A percentile compares a stretch with the other conserved stretches of the same genome.
phyloP scores from a whole-genome alignment of 2,329 filamentous ascomycete species.

The Fusarium agapanthi region DNA sequence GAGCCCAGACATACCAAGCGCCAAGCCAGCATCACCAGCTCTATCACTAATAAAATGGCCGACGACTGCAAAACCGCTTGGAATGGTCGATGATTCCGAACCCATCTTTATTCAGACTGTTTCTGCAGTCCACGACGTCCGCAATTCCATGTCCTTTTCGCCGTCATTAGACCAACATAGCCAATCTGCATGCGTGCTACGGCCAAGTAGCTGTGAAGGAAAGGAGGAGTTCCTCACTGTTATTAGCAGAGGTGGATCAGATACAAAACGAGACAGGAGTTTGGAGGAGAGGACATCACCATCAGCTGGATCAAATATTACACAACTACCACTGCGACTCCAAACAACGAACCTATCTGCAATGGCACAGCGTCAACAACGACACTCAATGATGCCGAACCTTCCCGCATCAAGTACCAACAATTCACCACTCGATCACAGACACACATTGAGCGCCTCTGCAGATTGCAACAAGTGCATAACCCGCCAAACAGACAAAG shows the following conservation, averaged over 20 bases:
- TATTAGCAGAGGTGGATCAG: background rate
- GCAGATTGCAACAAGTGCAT: background rate
- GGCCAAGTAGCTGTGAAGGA: background rate
- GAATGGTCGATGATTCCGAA: background rate
- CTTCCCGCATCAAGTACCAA: background rate
- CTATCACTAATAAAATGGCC: background rate
- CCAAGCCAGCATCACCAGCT: background rate
- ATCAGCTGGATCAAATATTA: background rate
- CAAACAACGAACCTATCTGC: slow-evolving; percentile 4
- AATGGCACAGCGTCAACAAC: background rate
- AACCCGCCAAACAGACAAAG: background rate
- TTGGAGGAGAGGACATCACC: background rate
- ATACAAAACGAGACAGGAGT: background rate
- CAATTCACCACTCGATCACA: background rate
- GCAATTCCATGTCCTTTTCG: slow-evolving; percentile 8
- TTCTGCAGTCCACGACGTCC: slow-evolving; percentile 1
- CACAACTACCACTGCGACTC: background rate
- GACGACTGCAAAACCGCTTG: background rate
- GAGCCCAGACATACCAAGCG: background rate
- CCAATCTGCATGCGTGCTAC: slow-evolving; percentile 4
- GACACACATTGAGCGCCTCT: background rate
- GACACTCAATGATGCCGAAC: background rate
- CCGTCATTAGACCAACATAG: slow-evolving; percentile 1
- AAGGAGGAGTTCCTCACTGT: slow-evolving; percentile 1
- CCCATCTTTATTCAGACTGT: background rate